phyloP scores from a whole-genome alignment of 2,329 filamentous ascomycete genomes.

The Blastomyces percursus region DNA sequence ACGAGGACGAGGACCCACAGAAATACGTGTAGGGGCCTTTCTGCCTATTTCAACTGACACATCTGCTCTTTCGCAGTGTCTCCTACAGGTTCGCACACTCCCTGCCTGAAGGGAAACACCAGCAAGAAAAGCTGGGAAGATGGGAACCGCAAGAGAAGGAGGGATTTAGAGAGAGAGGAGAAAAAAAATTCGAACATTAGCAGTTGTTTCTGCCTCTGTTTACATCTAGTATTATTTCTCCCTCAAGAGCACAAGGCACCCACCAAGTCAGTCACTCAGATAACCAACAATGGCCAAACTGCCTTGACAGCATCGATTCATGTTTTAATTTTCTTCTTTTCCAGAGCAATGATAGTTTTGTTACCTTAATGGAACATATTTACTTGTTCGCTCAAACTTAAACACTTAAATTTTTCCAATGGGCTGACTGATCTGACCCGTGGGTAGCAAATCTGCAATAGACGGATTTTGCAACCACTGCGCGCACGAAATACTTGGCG shows the following conservation, averaged over 20 bases:
- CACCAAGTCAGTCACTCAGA: background rate
- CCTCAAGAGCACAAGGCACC: background rate
- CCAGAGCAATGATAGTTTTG: background rate
- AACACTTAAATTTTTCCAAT: background rate
- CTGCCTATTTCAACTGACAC: background rate
- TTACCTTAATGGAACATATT: background rate
- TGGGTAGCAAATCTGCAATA: no score
- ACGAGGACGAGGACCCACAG: slow-evolving; percentile 14
- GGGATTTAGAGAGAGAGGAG: no score
- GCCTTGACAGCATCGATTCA: background rate
- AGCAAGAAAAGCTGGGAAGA: no score
- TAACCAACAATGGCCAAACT: background rate
- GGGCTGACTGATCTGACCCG: no score
- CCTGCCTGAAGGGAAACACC: background rate
- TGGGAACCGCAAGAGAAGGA: no score
- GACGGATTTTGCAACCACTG: no score
- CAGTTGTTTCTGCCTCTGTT: background rate
- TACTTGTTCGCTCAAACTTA: background rate
- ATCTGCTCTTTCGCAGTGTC: background rate
- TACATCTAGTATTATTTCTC: background rate
- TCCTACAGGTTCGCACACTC: background rate
- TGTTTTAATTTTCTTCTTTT: background rate
- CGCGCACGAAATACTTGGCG: no score
- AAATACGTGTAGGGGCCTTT: slow-evolving; percentile 14
- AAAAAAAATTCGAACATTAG: background rate